phyloP scores from a whole-genome alignment of 257 asterid genomes.

The Solanum neorickii region DNA sequence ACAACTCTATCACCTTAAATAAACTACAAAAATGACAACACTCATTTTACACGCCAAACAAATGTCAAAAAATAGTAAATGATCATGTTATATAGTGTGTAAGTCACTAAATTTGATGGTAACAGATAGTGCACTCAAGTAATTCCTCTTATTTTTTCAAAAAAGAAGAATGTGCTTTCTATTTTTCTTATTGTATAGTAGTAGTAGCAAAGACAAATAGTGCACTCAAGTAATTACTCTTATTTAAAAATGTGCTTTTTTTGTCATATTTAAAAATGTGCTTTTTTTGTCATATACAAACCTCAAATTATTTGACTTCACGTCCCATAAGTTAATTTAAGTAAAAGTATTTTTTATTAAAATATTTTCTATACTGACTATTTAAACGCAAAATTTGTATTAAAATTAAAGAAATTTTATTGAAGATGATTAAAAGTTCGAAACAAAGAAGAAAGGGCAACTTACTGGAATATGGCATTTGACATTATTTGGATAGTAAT shows the following conservation, averaged over 20 bases:
- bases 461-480: background rate
- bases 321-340: too few relatives aligned
- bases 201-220: background rate
- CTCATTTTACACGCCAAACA: background rate
- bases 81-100: background rate
- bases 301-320: background rate
- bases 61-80: background rate
- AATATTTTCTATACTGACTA: too few relatives aligned
- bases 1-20: too few relatives aligned
- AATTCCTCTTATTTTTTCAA: too few relatives aligned
- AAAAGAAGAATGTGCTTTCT: too few relatives aligned
- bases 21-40: too few relatives aligned
- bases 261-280: too few relatives aligned
- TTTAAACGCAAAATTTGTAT: too few relatives aligned
- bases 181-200: background rate
- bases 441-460: background rate
- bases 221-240: too few relatives aligned
- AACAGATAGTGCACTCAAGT: background rate
- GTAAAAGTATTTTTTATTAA: too few relatives aligned
- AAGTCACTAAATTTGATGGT: background rate
- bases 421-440: background rate
- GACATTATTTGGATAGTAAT: background rate
- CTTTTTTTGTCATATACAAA: background rate
- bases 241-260: too few relatives aligned
- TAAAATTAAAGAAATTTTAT: too few relatives aligned